phyloP scores from a whole-genome alignment of 331 rosid genomes.

The Quercus lobata region DNA sequence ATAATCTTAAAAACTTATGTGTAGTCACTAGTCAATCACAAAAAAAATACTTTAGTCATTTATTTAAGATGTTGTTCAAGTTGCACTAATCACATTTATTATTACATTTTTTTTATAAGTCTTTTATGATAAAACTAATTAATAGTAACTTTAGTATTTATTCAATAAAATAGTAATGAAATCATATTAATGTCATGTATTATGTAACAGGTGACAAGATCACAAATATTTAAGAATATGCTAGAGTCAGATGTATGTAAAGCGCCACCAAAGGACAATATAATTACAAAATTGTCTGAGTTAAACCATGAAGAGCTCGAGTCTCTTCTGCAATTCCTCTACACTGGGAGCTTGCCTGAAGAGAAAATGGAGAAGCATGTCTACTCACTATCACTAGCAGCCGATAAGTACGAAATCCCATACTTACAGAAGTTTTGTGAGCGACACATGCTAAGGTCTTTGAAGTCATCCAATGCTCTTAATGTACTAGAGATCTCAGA shows the following conservation, averaged over 20 bases:
- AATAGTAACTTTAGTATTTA: too few relatives aligned
- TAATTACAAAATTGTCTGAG: constrained; percentile 41
- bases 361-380: constrained; percentile 58
- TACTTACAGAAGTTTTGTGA: constrained; percentile 65
- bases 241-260: constrained; percentile 70
- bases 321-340: constrained; percentile 64
- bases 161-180: too few relatives aligned
- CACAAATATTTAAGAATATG: constrained; percentile 73
- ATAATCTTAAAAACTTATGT: too few relatives aligned
- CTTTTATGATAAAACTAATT: too few relatives aligned
- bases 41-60: too few relatives aligned
- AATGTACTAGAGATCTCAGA: constrained; percentile 66
- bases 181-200: neutral
- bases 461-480: constrained; percentile 48
- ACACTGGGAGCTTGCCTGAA: constrained; percentile 42
- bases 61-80: too few relatives aligned
- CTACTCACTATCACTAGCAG: constrained; percentile 56
- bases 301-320: constrained; percentile 55
- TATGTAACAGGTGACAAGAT: constrained; percentile 54
- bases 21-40: too few relatives aligned
- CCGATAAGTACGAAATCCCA: constrained; percentile 69
- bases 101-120: neutral
- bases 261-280: constrained; percentile 39
- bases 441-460: constrained; percentile 35
- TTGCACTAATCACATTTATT: too few relatives aligned